Evolutionary conservation across 2,329 filamentous ascomycete species (phyloP).

Genomic region (Fusarium continuum): DNA sequence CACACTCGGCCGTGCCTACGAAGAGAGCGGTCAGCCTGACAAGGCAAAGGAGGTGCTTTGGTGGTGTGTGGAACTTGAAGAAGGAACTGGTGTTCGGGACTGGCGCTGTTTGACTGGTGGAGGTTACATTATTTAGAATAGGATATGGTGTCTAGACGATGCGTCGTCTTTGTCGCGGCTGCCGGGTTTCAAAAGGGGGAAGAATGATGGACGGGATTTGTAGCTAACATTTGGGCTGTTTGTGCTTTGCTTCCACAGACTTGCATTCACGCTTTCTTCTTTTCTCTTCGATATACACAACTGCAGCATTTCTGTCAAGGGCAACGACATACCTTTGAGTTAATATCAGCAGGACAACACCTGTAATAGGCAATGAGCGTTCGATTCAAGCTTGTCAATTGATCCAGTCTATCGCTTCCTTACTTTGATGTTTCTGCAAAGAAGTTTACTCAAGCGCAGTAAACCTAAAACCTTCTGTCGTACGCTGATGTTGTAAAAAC

Average conservation of each 20-base stretch:
- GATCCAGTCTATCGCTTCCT: not conserved
- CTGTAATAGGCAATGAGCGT: constrained; percentile 7
- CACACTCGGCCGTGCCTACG: constrained; percentile 84
- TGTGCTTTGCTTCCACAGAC: not conserved
- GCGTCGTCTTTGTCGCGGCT: not conserved
- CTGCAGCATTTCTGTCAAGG: constrained; percentile 11
- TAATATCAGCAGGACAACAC: not conserved
- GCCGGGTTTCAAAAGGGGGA: not conserved
- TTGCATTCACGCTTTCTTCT: not conserved
- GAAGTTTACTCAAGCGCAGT: too few relatives aligned
- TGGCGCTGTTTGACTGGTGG: constrained; percentile 78
- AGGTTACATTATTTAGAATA: constrained; percentile 64
- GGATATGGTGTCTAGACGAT: not conserved
- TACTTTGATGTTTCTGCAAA: too few relatives aligned
- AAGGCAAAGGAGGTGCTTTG: constrained; percentile 93
- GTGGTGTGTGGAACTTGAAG: constrained; percentile 98
- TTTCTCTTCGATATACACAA: constrained; percentile 12
- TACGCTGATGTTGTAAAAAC: too few relatives aligned
- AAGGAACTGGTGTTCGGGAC: constrained; percentile 78
- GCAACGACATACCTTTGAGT: constrained; percentile 21
- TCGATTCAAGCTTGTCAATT: not conserved
- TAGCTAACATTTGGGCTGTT: not conserved
- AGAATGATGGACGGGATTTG: constrained; percentile 4
- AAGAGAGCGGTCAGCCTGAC: constrained; percentile 83
- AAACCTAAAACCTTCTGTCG: too few relatives aligned